Base-by-base conservation (phyloP, 805 yeast genomes). In the Wickerhamomyces hampshirensis region DNA sequence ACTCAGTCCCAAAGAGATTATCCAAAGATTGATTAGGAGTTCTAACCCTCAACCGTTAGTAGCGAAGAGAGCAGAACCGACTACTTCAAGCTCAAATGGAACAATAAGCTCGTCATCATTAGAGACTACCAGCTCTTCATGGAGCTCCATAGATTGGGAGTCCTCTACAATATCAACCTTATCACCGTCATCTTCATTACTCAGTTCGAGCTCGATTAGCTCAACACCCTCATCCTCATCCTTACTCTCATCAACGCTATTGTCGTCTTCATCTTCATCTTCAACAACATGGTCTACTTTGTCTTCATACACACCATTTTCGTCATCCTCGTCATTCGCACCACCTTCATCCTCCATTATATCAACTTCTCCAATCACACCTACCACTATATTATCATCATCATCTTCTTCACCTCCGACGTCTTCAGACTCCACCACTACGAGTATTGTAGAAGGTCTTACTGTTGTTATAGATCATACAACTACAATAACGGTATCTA, bases 401-500 rank as follows among this genome's bases (percentile, higher is more conserved):
- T 23, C 38, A n/a, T 12, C 32, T 7, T 16, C 33, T 7, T 34
- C 30, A 5, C 23, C 33, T 15, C 34, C 43, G 14, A 24, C 34
- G n/a, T 37, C 47, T 4, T 11, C 38, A 9, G 38, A 23, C 1
- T 14, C 33, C 9, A 31, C 28, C 9, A 28, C 42, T 11, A 37
- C 48, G 12, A 37, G 37, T 4, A 40, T 37, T 14, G 28, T 5
- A 3, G 27, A 30, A 10, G 55, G 50, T 10, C 30, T 21, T 6
- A 50, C 51, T 3, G 23, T 42, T 9, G 43, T 52, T 26, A 51
- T 48, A 31, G 31, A 50, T 32, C 42, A 31, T 28, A 50, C 56
- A 4, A 43, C 47, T 1, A 46, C 51, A 9, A 17, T 46, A 5
- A 40, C 47, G n/a, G 31, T n/a, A n/a, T n/a, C n/a, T n/a, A n/a